phyloP scores from a whole-genome alignment of 345 rosid species.

The Eutrema heterophyllum region DNA sequence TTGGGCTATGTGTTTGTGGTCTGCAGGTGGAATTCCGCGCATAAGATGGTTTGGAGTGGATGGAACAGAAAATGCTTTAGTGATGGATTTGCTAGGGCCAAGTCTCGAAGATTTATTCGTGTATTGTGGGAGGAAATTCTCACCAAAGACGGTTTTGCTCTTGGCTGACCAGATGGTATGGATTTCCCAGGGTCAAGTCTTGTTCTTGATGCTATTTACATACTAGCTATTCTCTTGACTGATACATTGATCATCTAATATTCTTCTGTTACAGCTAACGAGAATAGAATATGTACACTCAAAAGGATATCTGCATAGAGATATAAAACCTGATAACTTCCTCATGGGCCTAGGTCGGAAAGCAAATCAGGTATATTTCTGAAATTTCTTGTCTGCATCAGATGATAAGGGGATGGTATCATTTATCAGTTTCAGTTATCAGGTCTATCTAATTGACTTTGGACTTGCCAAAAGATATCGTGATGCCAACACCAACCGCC shows the following conservation, averaged over 20 bases:
- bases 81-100: conserved; percentile 87
- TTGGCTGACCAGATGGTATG: conserved; percentile 94
- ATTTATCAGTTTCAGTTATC: conserved; percentile 8
- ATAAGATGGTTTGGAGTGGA: conserved; percentile 87
- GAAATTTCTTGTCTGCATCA: not conserved
- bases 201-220: not conserved
- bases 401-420: not conserved
- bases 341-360: conserved; percentile 85
- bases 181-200: not conserved
- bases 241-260: not conserved
- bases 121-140: conserved; percentile 86
- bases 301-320: conserved; percentile 83
- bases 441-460: conserved; percentile 87
- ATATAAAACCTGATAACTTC: conserved; percentile 88
- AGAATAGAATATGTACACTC: conserved; percentile 79
- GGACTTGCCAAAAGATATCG: conserved; percentile 90
- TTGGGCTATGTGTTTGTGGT: not conserved
- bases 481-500: conserved; percentile 71
- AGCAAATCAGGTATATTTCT: conserved; percentile 62
- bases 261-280: conserved; percentile 43
- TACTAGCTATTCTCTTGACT: not conserved
- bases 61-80: conserved; percentile 70
- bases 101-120: conserved; percentile 91
- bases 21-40: conserved; percentile 71
- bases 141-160: conserved; percentile 78